Evolutionary conservation across 805 yeast species (phyloP), one percentile per base, ranked within the genome.

Genomic region (Kodamaea nitidulidarum): DNA sequence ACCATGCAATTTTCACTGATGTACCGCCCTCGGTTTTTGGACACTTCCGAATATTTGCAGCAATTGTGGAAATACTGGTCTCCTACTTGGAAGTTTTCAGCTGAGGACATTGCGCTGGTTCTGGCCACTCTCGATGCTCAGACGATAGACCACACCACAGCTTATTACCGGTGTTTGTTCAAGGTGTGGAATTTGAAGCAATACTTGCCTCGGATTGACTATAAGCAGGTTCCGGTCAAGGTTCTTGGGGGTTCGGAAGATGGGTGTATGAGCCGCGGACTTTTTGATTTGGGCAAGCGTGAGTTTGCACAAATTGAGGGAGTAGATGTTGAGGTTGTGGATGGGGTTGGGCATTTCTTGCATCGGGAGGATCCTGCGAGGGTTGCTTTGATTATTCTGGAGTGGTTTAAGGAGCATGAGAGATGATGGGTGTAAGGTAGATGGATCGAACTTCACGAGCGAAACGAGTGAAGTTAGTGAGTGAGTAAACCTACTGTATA

Each of bases 1-100:
- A 61, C 65, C 1, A 67, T 67, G 72, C 70, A 65, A 40, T 34
- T 43, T 16, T 33, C 51, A 12, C 32, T 27, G 4, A 41, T 61
- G 10, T 67, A 67, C 47, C 43, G 48, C 17, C 26, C 37, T 10
- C 43, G 46, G 35, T 46, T 61, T 36, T 14, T 36, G 9, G 18
- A 20, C 4, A 44, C 40, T 7, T 32, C 45, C 15, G 38, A 49
- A 21, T 67, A 67, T 42, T 49, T 67, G 47, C 58, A 56, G 39
- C 16, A 35, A 4, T 46, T 67, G 17, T 66, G 70, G 70, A 45
- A 41, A 25, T 58, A 41, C 43, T 67, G 73, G 73, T 61, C 70
- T 3, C 71, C 73, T 1, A 49, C 56, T 1, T 67, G 70, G 68
- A 48, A 57, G 12, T 64, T 55, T 38, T 18, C 52, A 11, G 21